phyloP scores from a whole-genome alignment of 2,329 filamentous ascomycete species.

The Rhynchosporium secalis region DNA sequence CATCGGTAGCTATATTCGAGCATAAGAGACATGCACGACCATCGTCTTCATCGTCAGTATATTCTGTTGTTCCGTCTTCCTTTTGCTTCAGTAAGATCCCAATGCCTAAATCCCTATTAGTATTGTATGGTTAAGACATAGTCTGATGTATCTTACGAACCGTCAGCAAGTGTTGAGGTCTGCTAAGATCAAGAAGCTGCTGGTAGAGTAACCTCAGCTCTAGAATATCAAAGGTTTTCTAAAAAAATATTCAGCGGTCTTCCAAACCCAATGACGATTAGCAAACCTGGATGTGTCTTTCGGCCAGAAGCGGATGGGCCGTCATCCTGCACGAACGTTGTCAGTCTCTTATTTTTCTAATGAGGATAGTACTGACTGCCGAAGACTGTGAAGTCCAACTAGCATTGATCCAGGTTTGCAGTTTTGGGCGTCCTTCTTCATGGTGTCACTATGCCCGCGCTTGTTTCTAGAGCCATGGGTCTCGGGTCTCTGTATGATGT shows the following conservation, averaged over 20 bases:
- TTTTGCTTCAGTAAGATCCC: neutral
- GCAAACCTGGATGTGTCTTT: slow-evolving; percentile 13
- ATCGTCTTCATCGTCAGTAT: neutral
- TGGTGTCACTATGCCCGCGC: neutral
- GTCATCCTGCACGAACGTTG: slow-evolving; percentile 11
- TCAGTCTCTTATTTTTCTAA: neutral
- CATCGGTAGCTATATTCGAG: neutral
- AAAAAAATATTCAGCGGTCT: neutral
- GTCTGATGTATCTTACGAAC: neutral
- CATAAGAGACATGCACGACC: neutral
- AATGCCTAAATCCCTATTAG: neutral
- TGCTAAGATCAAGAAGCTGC: neutral
- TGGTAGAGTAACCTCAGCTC: neutral
- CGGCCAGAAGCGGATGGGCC: slow-evolving; percentile 16
- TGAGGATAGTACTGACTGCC: neutral
- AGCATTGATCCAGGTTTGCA: neutral
- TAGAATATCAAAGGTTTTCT: neutral
- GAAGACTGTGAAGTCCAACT: neutral
- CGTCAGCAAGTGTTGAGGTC: neutral
- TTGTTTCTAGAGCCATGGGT: neutral
- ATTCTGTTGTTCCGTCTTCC: neutral
- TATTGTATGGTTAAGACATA: neutral
- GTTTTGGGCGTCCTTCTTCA: neutral
- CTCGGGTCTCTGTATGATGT: neutral
- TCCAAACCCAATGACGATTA: neutral